Evolutionary conservation across 2,329 filamentous ascomycete species (phyloP).

Genomic region (Alternaria arborescens): DNA sequence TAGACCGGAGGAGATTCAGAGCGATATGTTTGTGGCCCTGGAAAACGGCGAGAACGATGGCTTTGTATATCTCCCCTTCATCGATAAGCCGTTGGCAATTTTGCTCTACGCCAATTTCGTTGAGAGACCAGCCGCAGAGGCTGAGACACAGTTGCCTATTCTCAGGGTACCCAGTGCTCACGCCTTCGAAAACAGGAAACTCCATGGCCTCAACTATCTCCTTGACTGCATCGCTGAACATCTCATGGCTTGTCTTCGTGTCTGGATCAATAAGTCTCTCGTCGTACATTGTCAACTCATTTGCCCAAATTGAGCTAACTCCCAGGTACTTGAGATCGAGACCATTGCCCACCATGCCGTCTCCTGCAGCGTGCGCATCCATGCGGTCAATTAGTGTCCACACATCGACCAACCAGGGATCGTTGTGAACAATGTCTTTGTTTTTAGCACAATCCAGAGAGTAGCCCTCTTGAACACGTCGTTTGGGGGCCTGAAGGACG

Average conservation of each 20-base stretch:
- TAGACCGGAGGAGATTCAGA: conserved; percentile 73
- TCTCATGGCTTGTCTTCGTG: conserved; percentile 63
- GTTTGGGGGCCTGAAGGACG: conserved; percentile 54
- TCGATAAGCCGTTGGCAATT: conserved; percentile 62
- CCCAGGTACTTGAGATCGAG: conserved; percentile 81
- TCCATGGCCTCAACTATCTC: conserved; percentile 70
- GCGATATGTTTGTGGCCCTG: conserved; percentile 74
- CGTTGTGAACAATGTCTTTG: conserved; percentile 71
- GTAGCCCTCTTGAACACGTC: conserved; percentile 66
- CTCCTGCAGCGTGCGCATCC: conserved; percentile 69
- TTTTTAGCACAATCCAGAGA: conserved; percentile 70
- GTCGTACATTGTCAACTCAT: conserved; percentile 67
- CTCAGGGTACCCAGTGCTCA: conserved; percentile 69
- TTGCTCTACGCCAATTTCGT: conserved; percentile 59
- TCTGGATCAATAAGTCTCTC: conserved; percentile 47
- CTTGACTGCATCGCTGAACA: conserved; percentile 63
- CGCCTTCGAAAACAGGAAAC: conserved; percentile 70
- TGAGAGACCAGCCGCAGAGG: conserved; percentile 75
- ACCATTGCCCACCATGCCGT: conserved; percentile 73
- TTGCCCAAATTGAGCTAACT: conserved; percentile 75
- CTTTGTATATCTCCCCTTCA: conserved; percentile 72
- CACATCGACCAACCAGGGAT: conserved; percentile 78
- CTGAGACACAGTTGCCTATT: conserved; percentile 79
- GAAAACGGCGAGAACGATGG: conserved; percentile 78
- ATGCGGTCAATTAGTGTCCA: conserved; percentile 79